Evolutionary conservation across 305 asterid species (phyloP).

Genomic region (Caryopteris hybrid): DNA sequence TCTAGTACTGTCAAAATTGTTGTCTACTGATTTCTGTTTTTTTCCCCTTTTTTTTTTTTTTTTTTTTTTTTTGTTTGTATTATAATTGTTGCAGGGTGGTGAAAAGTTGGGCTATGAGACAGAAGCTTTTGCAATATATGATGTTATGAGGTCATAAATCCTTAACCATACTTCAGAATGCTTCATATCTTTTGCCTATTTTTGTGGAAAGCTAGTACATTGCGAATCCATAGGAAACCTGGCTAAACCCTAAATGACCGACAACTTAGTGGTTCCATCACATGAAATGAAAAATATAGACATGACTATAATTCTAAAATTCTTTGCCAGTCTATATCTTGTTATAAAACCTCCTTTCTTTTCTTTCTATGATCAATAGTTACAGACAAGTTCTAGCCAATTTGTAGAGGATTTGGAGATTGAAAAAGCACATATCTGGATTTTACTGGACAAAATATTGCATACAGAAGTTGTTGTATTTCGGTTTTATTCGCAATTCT

Average conservation of each 20-base stretch:
- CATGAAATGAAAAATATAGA: not conserved
- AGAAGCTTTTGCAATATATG: constrained; percentile 92
- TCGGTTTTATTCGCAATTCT: constrained; percentile 12
- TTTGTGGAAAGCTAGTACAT: not conserved
- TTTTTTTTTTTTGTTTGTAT: not conserved
- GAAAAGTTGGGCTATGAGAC: constrained; percentile 91
- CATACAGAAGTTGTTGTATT: constrained; percentile 2
- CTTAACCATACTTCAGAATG: constrained; percentile 3
- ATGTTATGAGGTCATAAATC: constrained; percentile 69
- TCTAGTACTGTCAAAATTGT: not conserved
- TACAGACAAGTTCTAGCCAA: not conserved
- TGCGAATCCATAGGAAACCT: constrained; percentile 9
- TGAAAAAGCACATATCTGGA: too few relatives aligned
- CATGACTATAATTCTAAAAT: not conserved
- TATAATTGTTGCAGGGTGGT: constrained; percentile 58
- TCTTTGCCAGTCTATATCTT: not conserved
- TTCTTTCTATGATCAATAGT: too few relatives aligned
- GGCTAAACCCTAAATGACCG: not conserved
- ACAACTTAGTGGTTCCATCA: not conserved
- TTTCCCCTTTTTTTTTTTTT: not conserved
- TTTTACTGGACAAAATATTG: not conserved
- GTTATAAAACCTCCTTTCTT: not conserved
- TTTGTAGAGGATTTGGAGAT: not conserved
- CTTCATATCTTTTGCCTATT: not conserved
- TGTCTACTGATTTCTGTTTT: not conserved